Evolutionary conservation across 225 moss, liverwort and hornwort genomes (phyloP), one percentile per base, ranked within the genome.

Genomic region (Takakia lepidozioides): DNA sequence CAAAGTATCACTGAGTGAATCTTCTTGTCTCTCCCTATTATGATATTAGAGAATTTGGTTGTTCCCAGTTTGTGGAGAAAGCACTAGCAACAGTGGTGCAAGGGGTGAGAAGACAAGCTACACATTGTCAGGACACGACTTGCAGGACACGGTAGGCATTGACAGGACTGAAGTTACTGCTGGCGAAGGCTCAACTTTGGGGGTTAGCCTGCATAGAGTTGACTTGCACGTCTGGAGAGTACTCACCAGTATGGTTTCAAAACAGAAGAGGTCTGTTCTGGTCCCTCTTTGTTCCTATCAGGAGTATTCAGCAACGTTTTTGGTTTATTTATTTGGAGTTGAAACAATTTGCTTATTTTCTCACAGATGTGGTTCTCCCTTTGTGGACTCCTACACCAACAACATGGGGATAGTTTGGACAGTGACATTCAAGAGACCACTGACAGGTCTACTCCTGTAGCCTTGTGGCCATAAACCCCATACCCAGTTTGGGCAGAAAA

Each of bases 281-380:
- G n/a, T n/a, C n/a, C n/a, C n/a, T n/a, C n/a, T n/a, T n/a, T n/a
- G n/a, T n/a, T n/a, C n/a, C n/a, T n/a, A n/a, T n/a, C n/a, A n/a
- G n/a, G n/a, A n/a, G n/a, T n/a, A n/a, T n/a, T n/a, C n/a, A n/a
- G n/a, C n/a, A n/a, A n/a, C n/a, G n/a, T n/a, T n/a, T n/a, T n/a
- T n/a, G n/a, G n/a, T n/a, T n/a, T n/a, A n/a, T n/a, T n/a, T n/a
- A n/a, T n/a, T n/a, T n/a, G n/a, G n/a, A n/a, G n/a, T n/a, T n/a
- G n/a, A n/a, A n/a, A n/a, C n/a, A n/a, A n/a, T n/a, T n/a, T n/a
- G n/a, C n/a, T n/a, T n/a, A n/a, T n/a, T n/a, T n/a, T n/a, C n/a
- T n/a, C n/a, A n/a, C n/a, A n/a, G n/a, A n/a, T n/a, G 59, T 98
- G 95, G 95, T 91, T 98, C 61, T 83, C 80, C 52, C 70, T 98